Evolutionary conservation across 805 yeast species (phyloP).

Genomic region (Lachancea cidri): DNA sequence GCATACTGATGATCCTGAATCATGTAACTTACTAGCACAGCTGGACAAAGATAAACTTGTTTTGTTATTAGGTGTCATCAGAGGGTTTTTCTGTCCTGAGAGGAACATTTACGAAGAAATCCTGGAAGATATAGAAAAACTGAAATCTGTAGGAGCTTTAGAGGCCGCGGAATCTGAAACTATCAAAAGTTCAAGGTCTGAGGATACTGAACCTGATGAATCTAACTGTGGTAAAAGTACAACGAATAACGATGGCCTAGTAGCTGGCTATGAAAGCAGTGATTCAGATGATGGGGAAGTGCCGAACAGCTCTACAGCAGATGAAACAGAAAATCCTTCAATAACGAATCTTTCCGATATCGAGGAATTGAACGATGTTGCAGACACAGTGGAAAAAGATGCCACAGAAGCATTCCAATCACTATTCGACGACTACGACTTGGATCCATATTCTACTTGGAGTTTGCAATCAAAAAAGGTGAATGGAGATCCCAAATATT

Average conservation of each 20-base stretch:
- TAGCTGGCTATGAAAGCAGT: conserved; percentile 21
- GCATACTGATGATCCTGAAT: conserved; percentile 33
- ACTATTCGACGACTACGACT: conserved; percentile 31
- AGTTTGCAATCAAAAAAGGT: conserved; percentile 39
- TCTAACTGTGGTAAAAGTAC: neutral
- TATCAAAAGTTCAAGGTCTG: conserved; percentile 1
- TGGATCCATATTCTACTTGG: conserved; percentile 48
- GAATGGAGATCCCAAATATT: conserved; percentile 39
- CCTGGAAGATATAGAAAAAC: conserved; percentile 1
- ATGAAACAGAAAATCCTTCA: conserved; percentile 2
- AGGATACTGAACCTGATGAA: too few relatives aligned
- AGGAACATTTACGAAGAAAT: conserved; percentile 6
- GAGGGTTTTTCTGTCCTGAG: conserved; percentile 14
- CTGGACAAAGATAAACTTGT: conserved; percentile 28
- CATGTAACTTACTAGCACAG: conserved; percentile 22
- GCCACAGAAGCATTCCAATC: conserved; percentile 24
- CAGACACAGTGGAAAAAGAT: conserved; percentile 8
- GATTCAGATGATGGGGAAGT: conserved; percentile 16
- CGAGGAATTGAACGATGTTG: conserved; percentile 19
- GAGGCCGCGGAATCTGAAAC: conserved; percentile 13
- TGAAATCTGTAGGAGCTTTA: conserved; percentile 11
- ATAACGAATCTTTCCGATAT: conserved; percentile 5
- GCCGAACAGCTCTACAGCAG: too few relatives aligned
- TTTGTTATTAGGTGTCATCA: conserved; percentile 20
- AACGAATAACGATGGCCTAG: conserved; percentile 5